Evolutionary conservation across 2,329 filamentous ascomycete species (phyloP), one percentile per base, ranked within the genome.

Genomic region (Fusarium sp.): DNA sequence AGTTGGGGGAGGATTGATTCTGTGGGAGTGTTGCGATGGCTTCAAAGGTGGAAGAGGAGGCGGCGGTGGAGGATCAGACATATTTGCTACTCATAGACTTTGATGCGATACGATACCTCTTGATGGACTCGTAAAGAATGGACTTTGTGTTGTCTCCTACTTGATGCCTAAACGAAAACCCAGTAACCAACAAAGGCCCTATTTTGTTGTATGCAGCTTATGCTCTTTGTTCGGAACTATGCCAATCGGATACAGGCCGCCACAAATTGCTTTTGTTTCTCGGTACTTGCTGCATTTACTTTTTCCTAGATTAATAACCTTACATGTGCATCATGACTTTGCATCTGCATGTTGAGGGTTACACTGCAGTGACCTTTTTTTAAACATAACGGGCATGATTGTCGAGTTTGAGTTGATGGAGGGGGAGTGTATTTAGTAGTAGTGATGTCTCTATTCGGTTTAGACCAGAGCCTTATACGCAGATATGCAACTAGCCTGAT

Each of bases 301-400:
- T 44, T 39, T 31, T 18, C 30, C 30, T 18, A 11, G 50, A 61
- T 37, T 37, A 59, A 42, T 61, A 56, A 49, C 46, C 54, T 54
- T 39, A 44, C 51, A 65, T 65, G 62, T 65, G 52, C 46, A 65
- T 60, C 42, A 65, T 65, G 49, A 49, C 39, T 44, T 34, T 52
- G 45, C 46, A 69, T 53, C 51, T 69, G 55, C 56, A 19, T 49
- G 31, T 25, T 11, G n/a, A 43, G 66, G 61, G 66, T 67, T 69
- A 70, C 67, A 69, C 44, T 69, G 52, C 66, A 70, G 51, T 44
- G 58, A 49, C 64, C 30, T 30, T 62, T 56, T 53, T 56, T 61
- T 60, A 41, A 43, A 39, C 34, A 61, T 31, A 51, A 51, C 19
- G 19, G 19, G 6, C 34, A 37, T 37, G 41, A 46, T 14, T 25